A percentile compares a stretch with the other conserved stretches of the same genome.
Evolutionary conservation across 2,329 filamentous ascomycete species (phyloP).

Genomic region (Fusarium beomiforme): DNA sequence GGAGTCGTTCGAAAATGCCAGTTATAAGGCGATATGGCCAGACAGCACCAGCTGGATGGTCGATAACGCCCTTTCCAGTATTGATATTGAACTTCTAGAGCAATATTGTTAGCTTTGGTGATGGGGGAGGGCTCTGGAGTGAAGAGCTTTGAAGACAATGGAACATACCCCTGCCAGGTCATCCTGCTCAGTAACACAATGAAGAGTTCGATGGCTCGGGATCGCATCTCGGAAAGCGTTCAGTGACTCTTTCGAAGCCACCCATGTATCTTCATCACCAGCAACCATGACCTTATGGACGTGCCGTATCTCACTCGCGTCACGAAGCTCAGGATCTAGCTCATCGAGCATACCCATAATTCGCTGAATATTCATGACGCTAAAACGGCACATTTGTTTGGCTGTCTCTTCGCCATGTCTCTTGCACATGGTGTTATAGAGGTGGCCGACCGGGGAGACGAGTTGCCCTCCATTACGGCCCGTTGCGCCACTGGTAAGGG

Average conservation of each 20-base stretch:
- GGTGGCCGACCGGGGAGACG: background rate
- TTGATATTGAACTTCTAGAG: background rate
- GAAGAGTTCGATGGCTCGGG: background rate
- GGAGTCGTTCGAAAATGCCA: background rate
- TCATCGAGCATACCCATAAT: background rate
- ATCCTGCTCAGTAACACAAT: background rate
- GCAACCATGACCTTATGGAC: background rate
- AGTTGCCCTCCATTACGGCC: background rate
- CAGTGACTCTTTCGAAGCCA: background rate
- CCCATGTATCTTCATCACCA: background rate
- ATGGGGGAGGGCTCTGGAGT: no score
- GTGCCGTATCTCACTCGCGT: background rate
- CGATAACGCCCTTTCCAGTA: background rate
- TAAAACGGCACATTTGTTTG: background rate
- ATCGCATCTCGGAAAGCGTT: background rate
- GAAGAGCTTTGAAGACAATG: background rate
- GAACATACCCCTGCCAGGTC: background rate
- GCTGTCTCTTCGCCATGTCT: background rate
- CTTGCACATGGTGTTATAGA: background rate
- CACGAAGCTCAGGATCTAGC: background rate
- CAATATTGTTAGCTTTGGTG: no score
- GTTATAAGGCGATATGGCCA: background rate
- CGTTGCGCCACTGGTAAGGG: background rate
- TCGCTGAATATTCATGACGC: background rate
- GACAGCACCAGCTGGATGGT: background rate